Evolutionary conservation across 441 rosid species (phyloP).

Genomic region (Corymbia calophylla): DNA sequence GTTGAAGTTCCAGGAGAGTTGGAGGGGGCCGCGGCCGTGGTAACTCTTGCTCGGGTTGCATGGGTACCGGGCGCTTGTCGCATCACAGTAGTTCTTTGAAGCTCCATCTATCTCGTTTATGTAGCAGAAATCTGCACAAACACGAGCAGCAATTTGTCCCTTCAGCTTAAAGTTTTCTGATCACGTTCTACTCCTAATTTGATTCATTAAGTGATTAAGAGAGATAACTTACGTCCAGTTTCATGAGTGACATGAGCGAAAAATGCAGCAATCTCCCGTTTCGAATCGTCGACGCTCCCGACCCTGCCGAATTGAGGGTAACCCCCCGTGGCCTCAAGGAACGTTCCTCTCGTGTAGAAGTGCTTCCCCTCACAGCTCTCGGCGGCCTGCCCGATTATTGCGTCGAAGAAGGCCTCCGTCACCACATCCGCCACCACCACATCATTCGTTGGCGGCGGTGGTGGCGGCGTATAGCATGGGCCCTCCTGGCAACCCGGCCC

Average conservation of each 20-base stretch:
- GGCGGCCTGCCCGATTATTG: not conserved
- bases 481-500: constrained; percentile 41
- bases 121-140: constrained; percentile 9
- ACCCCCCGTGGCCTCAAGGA: not conserved
- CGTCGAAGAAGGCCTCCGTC: not conserved
- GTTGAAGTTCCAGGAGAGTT: constrained; percentile 19
- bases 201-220: not conserved
- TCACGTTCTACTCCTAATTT: not conserved
- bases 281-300: not conserved
- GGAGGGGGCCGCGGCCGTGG: constrained; percentile 22
- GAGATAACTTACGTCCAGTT: not conserved
- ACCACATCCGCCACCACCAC: not conserved
- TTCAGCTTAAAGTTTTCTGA: too few species aligned
- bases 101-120: constrained; percentile 10
- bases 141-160: not conserved
- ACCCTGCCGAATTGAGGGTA: not conserved
- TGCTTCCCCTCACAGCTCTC: not conserved
- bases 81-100: constrained; percentile 7
- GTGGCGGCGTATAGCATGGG: constrained; percentile 17
- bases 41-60: constrained; percentile 13
- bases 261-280: not conserved
- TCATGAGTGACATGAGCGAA: constrained; percentile 2
- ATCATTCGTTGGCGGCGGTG: not conserved
- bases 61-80: not conserved
- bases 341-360: not conserved